Evolutionary conservation across 768 basidiomycete genomes (phyloP).

Genomic region (Tubosaeta sp.): DNA sequence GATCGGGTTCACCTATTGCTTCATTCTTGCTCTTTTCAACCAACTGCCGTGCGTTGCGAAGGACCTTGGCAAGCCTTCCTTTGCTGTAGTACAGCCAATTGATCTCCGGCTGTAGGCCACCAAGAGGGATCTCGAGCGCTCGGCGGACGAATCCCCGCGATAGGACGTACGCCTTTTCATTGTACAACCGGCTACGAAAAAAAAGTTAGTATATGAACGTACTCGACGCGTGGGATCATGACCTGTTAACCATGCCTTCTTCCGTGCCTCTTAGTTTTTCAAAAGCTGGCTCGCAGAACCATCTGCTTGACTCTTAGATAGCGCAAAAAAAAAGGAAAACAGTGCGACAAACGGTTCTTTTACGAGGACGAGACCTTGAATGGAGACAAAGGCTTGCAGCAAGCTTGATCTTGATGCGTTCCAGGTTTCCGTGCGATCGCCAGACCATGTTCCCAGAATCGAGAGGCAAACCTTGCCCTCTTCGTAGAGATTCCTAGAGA

Average conservation of each 20-base stretch:
- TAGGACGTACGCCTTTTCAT: slow-evolving; percentile 88
- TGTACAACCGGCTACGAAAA: slow-evolving; percentile 77
- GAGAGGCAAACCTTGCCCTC: slow-evolving; percentile 95
- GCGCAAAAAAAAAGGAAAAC: not conserved
- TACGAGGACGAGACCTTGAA: slow-evolving; percentile 90
- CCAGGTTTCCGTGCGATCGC: slow-evolving; percentile 87
- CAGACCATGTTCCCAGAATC: slow-evolving; percentile 88
- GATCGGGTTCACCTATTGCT: slow-evolving; percentile 22
- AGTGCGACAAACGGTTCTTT: slow-evolving; percentile 73
- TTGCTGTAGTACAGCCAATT: slow-evolving; percentile 64
- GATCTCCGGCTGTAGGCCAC: slow-evolving; percentile 69
- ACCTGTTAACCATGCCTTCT: slow-evolving; percentile 88
- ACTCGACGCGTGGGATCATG: slow-evolving; percentile 6
- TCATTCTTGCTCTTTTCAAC: slow-evolving; percentile 62
- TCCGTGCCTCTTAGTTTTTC: slow-evolving; percentile 89
- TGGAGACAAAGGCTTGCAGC: slow-evolving; percentile 89
- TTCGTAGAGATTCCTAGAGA: slow-evolving; percentile 81
- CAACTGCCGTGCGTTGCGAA: slow-evolving; percentile 56
- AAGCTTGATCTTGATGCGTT: slow-evolving; percentile 79
- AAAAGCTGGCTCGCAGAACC: slow-evolving; percentile 91
- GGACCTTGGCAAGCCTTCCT: slow-evolving; percentile 63
- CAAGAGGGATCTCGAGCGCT: slow-evolving; percentile 75
- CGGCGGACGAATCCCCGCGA: slow-evolving; percentile 88
- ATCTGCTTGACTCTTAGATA: slow-evolving; percentile 39
- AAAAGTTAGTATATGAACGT: not conserved